Evolutionary conservation across 352 stramenopile genomes (phyloP).

Genomic region (Proteromonas lacertae): DNA sequence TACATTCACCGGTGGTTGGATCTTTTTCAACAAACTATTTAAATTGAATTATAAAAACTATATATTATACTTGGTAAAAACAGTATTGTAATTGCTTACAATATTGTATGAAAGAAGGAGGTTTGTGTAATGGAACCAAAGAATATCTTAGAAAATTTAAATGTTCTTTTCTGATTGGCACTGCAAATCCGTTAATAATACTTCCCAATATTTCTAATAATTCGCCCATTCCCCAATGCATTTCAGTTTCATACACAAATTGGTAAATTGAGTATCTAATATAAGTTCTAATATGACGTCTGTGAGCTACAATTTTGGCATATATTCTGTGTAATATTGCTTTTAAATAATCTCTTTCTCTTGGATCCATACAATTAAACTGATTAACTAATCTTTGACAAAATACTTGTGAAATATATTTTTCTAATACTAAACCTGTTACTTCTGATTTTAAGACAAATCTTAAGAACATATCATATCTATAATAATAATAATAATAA

Average conservation of each 20-base stretch:
- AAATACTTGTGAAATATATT: conserved; percentile 87
- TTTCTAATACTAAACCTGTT: conserved; percentile 82
- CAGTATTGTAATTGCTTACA: not conserved
- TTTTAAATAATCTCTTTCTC: conserved; percentile 94
- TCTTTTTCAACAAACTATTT: not conserved
- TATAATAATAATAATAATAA: conserved; percentile 7
- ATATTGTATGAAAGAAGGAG: not conserved
- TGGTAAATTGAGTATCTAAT: conserved; percentile 93
- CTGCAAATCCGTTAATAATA: not conserved
- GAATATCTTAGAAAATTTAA: not conserved
- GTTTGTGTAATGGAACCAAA: not conserved
- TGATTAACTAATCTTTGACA: conserved; percentile 72
- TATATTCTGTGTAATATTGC: conserved; percentile 96
- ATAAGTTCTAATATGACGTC: conserved; percentile 79
- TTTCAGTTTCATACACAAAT: conserved; percentile 90
- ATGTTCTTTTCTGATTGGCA: not conserved
- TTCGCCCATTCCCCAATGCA: conserved; percentile 13
- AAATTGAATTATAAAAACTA: too few relatives aligned
- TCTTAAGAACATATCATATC: conserved; percentile 95
- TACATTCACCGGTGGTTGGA: not conserved
- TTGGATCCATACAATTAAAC: conserved; percentile 70
- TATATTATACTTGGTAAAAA: too few relatives aligned
- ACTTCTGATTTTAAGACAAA: conserved; percentile 89
- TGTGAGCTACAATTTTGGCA: conserved; percentile 92
- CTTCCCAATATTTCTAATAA: not conserved